Evolutionary conservation across 352 stramenopile genomes (phyloP).

Genomic region (Pythium sp.): DNA sequence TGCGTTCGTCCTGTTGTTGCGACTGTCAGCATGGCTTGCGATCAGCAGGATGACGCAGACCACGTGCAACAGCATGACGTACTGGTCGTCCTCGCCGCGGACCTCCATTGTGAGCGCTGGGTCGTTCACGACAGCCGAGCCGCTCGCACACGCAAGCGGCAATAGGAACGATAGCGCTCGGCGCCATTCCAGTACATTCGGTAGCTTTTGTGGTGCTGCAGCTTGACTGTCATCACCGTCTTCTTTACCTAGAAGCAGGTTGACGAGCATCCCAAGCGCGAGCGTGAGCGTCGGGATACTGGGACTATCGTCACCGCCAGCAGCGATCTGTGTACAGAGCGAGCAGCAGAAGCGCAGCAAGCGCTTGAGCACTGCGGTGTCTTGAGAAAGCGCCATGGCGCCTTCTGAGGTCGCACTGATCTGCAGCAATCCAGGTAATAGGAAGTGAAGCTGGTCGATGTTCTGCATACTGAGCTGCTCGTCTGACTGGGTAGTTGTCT

Average conservation of each 20-base stretch:
- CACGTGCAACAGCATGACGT: conserved; percentile 75
- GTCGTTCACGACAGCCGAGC: conserved; percentile 44
- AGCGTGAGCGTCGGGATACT: conserved; percentile 70
- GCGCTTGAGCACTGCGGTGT: conserved; percentile 56
- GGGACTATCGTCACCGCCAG: background rate
- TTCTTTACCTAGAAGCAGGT: conserved; percentile 69
- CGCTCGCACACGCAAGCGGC: conserved; percentile 69
- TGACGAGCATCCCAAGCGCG: conserved; percentile 75
- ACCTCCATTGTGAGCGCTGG: conserved; percentile 40
- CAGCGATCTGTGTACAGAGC: conserved; percentile 55
- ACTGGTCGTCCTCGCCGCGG: conserved; percentile 72
- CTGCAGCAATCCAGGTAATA: conserved; percentile 78
- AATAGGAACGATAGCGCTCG: conserved; percentile 69
- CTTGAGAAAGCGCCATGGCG: conserved; percentile 52
- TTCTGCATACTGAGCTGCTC: conserved; percentile 30
- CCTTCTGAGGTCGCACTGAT: conserved; percentile 65
- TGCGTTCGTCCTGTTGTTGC: conserved; percentile 14
- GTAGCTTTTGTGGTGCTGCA: conserved; percentile 23
- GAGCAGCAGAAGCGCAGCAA: conserved; percentile 77
- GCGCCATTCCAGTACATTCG: conserved; percentile 66
- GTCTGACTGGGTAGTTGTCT: conserved; percentile 25
- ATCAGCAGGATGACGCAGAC: conserved; percentile 73
- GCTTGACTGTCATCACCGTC: conserved; percentile 16
- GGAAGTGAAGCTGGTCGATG: conserved; percentile 79
- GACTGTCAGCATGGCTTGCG: conserved; percentile 40